Conservation (phyloP, 805 yeast species). For the Wickerhamomyces ciferrii region DNA sequence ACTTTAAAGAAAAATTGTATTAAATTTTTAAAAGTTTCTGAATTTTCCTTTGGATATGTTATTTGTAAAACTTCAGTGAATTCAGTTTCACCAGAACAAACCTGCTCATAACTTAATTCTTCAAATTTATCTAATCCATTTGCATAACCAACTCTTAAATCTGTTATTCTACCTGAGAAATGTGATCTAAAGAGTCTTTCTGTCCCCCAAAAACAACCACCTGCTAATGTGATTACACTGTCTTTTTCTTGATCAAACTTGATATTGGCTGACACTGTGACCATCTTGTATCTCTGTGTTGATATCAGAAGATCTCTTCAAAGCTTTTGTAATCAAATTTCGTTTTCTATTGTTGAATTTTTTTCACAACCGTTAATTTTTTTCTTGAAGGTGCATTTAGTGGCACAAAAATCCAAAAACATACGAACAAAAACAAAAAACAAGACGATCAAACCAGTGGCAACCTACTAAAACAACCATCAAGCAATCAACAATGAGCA, state of each 20-base stretch:
- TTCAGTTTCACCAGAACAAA: not conserved
- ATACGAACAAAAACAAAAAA: no score
- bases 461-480: no score
- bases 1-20: conserved; percentile 79
- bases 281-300: not conserved
- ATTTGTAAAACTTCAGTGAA: conserved; percentile 75
- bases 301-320: not conserved
- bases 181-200: conserved; percentile 76
- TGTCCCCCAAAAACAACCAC: conserved; percentile 73
- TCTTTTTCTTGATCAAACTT: not conserved
- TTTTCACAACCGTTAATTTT: not conserved
- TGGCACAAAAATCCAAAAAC: no score
- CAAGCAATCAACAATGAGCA: no score
- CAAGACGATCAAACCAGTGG: no score
- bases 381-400: no score
- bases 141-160: conserved; percentile 80
- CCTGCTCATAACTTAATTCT: conserved; percentile 3
- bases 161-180: conserved; percentile 55
- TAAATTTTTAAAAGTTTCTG: conserved; percentile 49
- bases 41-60: conserved; percentile 48
- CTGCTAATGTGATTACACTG: conserved; percentile 3
- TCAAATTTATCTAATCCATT: conserved; percentile 44
- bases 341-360: not conserved
- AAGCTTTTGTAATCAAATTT: not conserved
- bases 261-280: conserved; percentile 1